Percentiles rank a stretch among this genome's conserved stretches.
phyloP scores from a whole-genome alignment of 176 grass and related monocot genomes.

The Musa acuminata region DNA sequence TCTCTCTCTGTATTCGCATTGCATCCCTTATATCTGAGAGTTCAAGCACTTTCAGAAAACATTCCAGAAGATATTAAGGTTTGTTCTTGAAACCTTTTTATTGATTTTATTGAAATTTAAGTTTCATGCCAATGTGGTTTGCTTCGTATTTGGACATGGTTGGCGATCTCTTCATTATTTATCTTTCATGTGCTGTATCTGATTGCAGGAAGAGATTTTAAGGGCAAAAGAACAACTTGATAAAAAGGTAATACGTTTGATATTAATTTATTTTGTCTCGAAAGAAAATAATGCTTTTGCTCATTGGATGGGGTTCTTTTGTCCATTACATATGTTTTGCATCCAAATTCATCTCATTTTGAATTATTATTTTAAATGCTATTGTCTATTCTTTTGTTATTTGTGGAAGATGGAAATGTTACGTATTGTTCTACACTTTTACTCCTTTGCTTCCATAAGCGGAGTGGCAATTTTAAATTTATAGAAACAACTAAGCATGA shows the following conservation, averaged over 20 bases:
- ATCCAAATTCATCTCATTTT: neutral
- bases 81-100: constrained; percentile 1
- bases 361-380: neutral
- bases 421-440: neutral
- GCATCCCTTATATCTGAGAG: constrained; percentile 90
- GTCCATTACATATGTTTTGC: neutral
- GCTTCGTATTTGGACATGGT: too few species aligned
- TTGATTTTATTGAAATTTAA: neutral
- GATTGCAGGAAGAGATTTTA: constrained; percentile 62
- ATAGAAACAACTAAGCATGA: neutral
- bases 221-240: constrained; percentile 52
- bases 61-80: constrained; percentile 79
- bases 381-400: too few species aligned
- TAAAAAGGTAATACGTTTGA: constrained; percentile 50
- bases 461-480: neutral
- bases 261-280: neutral
- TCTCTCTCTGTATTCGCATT: constrained; percentile 94
- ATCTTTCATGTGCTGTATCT: constrained; percentile 1
- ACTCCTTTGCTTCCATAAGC: neutral
- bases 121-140: neutral
- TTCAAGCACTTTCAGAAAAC: constrained; percentile 74
- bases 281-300: neutral
- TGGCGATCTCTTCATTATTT: too few species aligned
- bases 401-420: too few species aligned
- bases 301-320: neutral